Evolutionary conservation across 1,139 yeast genomes (phyloP).

Genomic region (Fermentozyma sake): DNA sequence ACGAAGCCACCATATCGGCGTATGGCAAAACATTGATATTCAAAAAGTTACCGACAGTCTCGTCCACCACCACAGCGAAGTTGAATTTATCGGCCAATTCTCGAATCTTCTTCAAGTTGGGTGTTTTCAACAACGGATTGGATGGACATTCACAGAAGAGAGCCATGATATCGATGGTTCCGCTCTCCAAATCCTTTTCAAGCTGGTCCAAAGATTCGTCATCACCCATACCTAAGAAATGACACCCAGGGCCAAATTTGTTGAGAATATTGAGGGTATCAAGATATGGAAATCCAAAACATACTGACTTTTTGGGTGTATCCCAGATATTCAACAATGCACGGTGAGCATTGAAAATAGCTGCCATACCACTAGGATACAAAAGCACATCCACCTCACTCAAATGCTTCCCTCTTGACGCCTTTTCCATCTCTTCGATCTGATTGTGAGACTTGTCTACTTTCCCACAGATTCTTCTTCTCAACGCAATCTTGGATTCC

Average conservation of each 20-base stretch:
- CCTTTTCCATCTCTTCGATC: constrained; percentile 27
- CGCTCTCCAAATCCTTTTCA: constrained; percentile 55
- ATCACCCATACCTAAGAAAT: constrained; percentile 82
- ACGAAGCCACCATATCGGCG: constrained; percentile 81
- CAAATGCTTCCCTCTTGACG: constrained; percentile 30
- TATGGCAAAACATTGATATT: constrained; percentile 79
- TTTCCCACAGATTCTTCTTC: constrained; percentile 71
- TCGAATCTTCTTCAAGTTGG: constrained; percentile 63
- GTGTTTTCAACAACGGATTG: constrained; percentile 82
- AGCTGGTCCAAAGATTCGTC: constrained; percentile 63
- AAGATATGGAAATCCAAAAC: constrained; percentile 93
- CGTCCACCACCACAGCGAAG: constrained; percentile 84
- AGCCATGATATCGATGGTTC: constrained; percentile 60
- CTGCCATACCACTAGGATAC: constrained; percentile 90
- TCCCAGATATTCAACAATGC: constrained; percentile 40
- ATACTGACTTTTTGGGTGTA: constrained; percentile 60
- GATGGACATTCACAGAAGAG: constrained; percentile 93
- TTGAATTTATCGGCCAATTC: constrained; percentile 62
- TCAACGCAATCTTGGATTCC: constrained; percentile 71
- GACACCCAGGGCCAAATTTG: constrained; percentile 87
- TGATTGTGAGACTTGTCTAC: constrained; percentile 42
- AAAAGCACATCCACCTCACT: constrained; percentile 69
- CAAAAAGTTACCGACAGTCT: constrained; percentile 86
- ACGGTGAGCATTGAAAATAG: constrained; percentile 81
- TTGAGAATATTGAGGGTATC: constrained; percentile 82